Evolutionary conservation across 129 eudicot species (phyloP), one percentile per base, ranked within the genome.

Genomic region (Flaveria linearis): DNA sequence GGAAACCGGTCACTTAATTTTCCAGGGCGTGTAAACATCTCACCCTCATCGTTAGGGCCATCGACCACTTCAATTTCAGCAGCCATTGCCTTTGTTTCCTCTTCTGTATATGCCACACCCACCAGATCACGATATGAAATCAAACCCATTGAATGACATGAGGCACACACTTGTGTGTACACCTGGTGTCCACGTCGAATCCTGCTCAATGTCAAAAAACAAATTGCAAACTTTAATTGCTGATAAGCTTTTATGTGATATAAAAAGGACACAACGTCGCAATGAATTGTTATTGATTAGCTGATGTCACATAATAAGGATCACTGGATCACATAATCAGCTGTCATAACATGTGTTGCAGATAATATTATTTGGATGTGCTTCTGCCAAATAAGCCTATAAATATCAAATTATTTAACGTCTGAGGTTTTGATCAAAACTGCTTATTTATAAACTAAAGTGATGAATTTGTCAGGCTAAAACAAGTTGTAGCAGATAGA

Each of bases 101-200:
- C 98, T 80, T 93, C 98, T 3, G 98, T 93, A 55, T 93, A 93
- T 17, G 98, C 98, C 80, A 93, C 98, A 45, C 96, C 98, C 66
- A 93, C 95, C 73, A 93, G 81, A 67, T 93, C 98, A 71, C 98
- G 92, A 43, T 90, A 93, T 20, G 98, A 93, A 70, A 93, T 82
- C 11, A 93, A 82, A 10, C 92, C 88, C 98, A 90, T 90, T 9
- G 98, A 93, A 71, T 93, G 98, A 69, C 96, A 93, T 23, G 98
- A 90, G 55, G 96, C 98, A 82, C 98, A 93, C 7, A 93, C 98
- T 86, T 93, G 95, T 58, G 82, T 86, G 80, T 90, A 93, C 71
- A 93, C 98, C 79, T 93, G 96, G 87, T 93, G 98, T 18, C 98
- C 98, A 69, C 98, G 94, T 42, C 98, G 92, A 76, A 93, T 90